These are phyloP conservation scores for Penicillium janthinellum DNA, from an alignment of 2,329 filamentous ascomycete species.

Conservation along the genomic window DNA sequence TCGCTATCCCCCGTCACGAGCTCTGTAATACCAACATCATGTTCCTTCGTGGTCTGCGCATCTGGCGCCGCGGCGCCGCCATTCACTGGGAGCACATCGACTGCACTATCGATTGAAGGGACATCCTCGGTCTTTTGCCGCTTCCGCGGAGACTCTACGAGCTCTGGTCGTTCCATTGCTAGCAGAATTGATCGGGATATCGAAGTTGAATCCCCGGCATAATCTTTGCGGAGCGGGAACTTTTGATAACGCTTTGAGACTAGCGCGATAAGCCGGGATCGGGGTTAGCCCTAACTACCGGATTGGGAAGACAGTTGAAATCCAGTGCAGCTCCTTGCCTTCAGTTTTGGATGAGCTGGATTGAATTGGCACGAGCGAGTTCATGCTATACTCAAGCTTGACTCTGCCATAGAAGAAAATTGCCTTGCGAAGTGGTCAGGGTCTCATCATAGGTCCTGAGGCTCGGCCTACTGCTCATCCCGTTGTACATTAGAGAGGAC, in stretches of 20 bases:
- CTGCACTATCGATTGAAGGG: slow-evolving; percentile 16
- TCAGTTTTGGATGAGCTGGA: neutral
- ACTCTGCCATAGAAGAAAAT: no score
- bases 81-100: slow-evolving; percentile 12
- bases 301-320: slow-evolving; percentile 19
- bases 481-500: neutral
- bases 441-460: neutral
- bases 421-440: no score
- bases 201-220: neutral
- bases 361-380: neutral
- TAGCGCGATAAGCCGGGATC: slow-evolving; percentile 27
- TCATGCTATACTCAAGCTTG: no score
- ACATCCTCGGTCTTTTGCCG: slow-evolving; percentile 37
- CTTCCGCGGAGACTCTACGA: slow-evolving; percentile 40
- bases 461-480: neutral
- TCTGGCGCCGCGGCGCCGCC: slow-evolving; percentile 22
- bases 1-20: slow-evolving; percentile 60
- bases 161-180: slow-evolving; percentile 36
- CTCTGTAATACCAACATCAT: slow-evolving; percentile 63
- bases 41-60: slow-evolving; percentile 43
- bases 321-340: neutral
- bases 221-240: slow-evolving; percentile 10
- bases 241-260: slow-evolving; percentile 24
- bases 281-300: slow-evolving; percentile 33
- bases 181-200: slow-evolving; percentile 1